phyloP scores from a whole-genome alignment of 2,329 filamentous ascomycete genomes.

The Ophiostoma triangulosporum region DNA sequence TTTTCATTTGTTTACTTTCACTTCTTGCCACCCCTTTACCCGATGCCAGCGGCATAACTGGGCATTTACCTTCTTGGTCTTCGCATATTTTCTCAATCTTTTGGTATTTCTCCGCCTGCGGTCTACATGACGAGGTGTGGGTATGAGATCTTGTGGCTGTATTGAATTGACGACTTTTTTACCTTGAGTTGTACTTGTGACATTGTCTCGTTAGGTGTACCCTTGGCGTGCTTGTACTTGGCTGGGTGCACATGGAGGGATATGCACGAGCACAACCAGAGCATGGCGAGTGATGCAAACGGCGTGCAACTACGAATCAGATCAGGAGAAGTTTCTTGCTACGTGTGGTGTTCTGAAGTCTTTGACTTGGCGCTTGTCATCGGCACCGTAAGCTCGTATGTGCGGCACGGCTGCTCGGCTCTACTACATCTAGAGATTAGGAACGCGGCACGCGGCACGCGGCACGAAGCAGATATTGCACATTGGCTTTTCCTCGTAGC shows the following conservation, averaged over 20 bases:
- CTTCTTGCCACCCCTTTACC: slow-evolving; percentile 1
- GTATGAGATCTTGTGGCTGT: neutral
- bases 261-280: no score
- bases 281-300: no score
- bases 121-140: neutral
- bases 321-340: no score
- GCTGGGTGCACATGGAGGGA: no score
- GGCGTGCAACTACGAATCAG: no score
- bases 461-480: neutral
- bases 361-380: no score
- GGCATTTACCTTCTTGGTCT: neutral
- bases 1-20: neutral
- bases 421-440: no score
- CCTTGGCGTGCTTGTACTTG: no score
- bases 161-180: neutral
- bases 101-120: neutral
- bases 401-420: no score
- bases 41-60: neutral
- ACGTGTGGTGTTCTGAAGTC: no score
- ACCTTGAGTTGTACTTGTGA: neutral
- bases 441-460: neutral
- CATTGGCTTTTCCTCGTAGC: neutral
- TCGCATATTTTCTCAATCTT: neutral
- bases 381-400: no score
- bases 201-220: no score